Evolutionary conservation across 495 filamentous ascomycete genomes (phyloP).

Genomic region (Hypoxylon rickii): DNA sequence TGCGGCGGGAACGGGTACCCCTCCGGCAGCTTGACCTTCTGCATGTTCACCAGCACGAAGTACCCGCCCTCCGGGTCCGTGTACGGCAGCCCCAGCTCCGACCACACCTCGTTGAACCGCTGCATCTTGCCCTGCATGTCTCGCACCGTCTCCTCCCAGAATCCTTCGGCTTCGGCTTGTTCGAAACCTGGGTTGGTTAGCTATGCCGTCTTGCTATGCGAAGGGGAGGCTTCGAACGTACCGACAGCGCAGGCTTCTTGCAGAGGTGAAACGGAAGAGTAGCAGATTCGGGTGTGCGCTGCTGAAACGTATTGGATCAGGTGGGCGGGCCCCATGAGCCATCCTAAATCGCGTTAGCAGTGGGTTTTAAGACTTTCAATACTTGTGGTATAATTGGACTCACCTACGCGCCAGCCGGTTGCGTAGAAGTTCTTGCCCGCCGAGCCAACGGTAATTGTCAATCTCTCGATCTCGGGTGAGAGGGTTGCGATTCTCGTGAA

Average conservation of each 20-base stretch:
- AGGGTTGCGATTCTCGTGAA: slow-evolving; percentile 92
- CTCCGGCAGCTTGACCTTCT: slow-evolving; percentile 77
- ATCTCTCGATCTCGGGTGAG: slow-evolving; percentile 80
- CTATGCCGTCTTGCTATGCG: background rate
- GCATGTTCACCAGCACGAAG: slow-evolving; percentile 92
- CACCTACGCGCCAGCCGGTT: slow-evolving; percentile 92
- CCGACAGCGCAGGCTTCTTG: slow-evolving; percentile 95
- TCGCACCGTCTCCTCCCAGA: slow-evolving; percentile 82
- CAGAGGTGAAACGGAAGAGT: slow-evolving; percentile 86
- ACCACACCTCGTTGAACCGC: slow-evolving; percentile 83
- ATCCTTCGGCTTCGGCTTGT: slow-evolving; percentile 77
- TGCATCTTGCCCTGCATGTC: slow-evolving; percentile 93
- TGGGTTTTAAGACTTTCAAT: too few relatives aligned
- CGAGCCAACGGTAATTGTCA: slow-evolving; percentile 91
- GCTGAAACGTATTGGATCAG: slow-evolving; percentile 91
- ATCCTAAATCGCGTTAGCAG: slow-evolving; percentile 49
- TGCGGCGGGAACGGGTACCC: slow-evolving; percentile 87
- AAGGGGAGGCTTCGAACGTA: slow-evolving; percentile 14
- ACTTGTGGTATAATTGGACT: background rate
- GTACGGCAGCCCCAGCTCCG: slow-evolving; percentile 88
- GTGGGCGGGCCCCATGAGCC: slow-evolving; percentile 85
- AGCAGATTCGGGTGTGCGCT: slow-evolving; percentile 96
- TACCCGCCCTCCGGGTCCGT: slow-evolving; percentile 94
- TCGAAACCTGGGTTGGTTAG: slow-evolving; percentile 66
- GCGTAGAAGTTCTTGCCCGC: slow-evolving; percentile 98